These are phyloP conservation scores for Phalaenopsis equestris DNA, from an alignment of 106 monocot genomes.

Conservation along the genomic window DNA sequence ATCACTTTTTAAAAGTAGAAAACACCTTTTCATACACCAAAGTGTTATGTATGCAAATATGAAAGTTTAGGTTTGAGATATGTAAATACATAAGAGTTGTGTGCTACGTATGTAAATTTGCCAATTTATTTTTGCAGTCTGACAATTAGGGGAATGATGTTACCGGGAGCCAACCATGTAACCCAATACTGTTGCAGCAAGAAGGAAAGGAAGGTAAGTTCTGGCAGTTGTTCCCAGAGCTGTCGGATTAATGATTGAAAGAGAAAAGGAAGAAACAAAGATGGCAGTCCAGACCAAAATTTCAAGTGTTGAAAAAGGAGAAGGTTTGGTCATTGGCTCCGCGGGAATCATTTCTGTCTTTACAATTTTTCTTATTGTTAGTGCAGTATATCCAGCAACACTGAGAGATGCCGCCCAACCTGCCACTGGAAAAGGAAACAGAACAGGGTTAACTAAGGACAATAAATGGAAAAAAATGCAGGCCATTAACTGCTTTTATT, in stretches of 20 bases:
- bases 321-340: conserved; percentile 82
- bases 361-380: conserved; percentile 73
- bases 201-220: conserved; percentile 82
- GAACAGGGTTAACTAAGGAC: background rate
- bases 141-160: conserved; percentile 19
- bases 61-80: too few species aligned
- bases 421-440: conserved; percentile 37
- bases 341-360: conserved; percentile 84
- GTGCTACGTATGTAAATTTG: background rate
- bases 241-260: conserved; percentile 51
- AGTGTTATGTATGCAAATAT: too few species aligned
- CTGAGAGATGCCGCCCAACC: conserved; percentile 91
- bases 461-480: background rate
- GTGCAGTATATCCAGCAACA: conserved; percentile 84
- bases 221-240: conserved; percentile 80
- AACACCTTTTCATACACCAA: too few species aligned
- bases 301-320: conserved; percentile 63
- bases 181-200: conserved; percentile 81
- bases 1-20: too few species aligned
- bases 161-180: conserved; percentile 93
- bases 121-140: background rate
- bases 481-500: background rate
- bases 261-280: conserved; percentile 51
- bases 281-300: conserved; percentile 60
- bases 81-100: too few species aligned